Percentiles rank a stretch among this genome's conserved stretches.
Evolutionary conservation across 768 basidiomycete genomes (phyloP).

Genomic region (Sistotremastrum niveocremeum): DNA sequence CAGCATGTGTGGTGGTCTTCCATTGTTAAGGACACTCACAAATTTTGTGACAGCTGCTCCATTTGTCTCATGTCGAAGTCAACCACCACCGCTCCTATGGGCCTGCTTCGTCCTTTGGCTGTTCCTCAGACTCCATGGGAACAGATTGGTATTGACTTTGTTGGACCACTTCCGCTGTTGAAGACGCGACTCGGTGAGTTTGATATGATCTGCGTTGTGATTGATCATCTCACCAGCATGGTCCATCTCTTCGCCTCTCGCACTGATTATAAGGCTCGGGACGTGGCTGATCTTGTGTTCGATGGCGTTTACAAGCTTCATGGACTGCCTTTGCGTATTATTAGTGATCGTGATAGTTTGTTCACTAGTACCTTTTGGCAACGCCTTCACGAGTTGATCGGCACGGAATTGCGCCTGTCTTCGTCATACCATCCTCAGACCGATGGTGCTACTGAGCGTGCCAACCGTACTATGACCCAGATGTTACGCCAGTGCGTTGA

Average conservation of each 20-base stretch:
- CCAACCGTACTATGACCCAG: slow-evolving; percentile 22
- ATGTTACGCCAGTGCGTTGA: slow-evolving; percentile 12
- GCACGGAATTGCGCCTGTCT: slow-evolving; percentile 20
- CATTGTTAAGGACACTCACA: slow-evolving; percentile 15
- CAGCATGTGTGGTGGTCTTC: slow-evolving; percentile 28
- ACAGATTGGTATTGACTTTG: slow-evolving; percentile 21
- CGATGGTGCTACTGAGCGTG: slow-evolving; percentile 20
- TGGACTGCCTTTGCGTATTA: slow-evolving; percentile 18
- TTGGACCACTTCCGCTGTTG: slow-evolving; percentile 20
- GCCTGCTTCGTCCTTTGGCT: slow-evolving; percentile 12
- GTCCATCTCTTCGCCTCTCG: slow-evolving; percentile 11
- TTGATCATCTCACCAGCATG: slow-evolving; percentile 11
- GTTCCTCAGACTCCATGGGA: slow-evolving; percentile 2
- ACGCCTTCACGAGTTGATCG: slow-evolving; percentile 12
- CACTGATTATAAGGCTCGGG: slow-evolving; percentile 10
- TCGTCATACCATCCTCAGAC: slow-evolving; percentile 25
- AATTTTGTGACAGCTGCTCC: slow-evolving; percentile 15
- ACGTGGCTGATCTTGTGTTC: slow-evolving; percentile 15
- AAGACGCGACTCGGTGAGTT: slow-evolving; percentile 11
- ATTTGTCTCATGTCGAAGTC: slow-evolving; percentile 16
- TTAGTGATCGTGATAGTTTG: slow-evolving; percentile 19
- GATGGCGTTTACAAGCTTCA: slow-evolving; percentile 19
- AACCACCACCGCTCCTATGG: slow-evolving; percentile 9
- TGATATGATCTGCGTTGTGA: slow-evolving; percentile 15
- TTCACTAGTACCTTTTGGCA: slow-evolving; percentile 25